phyloP scores from a whole-genome alignment of 1,284 basidiomycete species.

The Malassezia cuniculi region DNA sequence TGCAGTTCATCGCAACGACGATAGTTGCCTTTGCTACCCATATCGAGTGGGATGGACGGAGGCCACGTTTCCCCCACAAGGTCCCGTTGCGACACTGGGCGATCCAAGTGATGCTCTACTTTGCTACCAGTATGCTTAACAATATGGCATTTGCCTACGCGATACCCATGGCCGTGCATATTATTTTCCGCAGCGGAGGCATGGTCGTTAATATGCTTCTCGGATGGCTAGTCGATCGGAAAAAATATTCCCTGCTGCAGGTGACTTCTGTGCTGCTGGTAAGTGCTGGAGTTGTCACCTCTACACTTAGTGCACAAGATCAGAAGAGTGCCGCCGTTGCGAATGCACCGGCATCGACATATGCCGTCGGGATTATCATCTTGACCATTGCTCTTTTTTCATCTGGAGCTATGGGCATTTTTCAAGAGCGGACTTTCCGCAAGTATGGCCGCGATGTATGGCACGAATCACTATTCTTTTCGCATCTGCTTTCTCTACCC shows the following conservation, averaged over 20 bases:
- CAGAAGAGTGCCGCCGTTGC: not conserved
- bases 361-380: conserved; percentile 60
- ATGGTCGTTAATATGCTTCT: conserved; percentile 65
- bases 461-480: conserved; percentile 83
- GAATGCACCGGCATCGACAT: conserved; percentile 44
- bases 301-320: conserved; percentile 53
- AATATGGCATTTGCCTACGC: conserved; percentile 72
- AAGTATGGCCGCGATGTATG: conserved; percentile 58
- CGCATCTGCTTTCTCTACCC: conserved; percentile 57
- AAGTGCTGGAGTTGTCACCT: conserved; percentile 66
- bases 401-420: conserved; percentile 67
- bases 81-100: conserved; percentile 66
- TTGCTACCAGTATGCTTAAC: conserved; percentile 68
- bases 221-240: conserved; percentile 54
- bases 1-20: conserved; percentile 35
- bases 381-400: conserved; percentile 65
- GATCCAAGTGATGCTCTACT: conserved; percentile 70
- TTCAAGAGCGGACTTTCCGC: conserved; percentile 69
- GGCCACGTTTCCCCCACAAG: too few species aligned
- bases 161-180: conserved; percentile 83
- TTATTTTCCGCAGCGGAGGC: conserved; percentile 86
- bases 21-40: conserved; percentile 24
- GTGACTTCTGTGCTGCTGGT: conserved; percentile 60
- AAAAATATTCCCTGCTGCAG: conserved; percentile 44
- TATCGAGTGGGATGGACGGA: conserved; percentile 15